Conservation (phyloP, 1,284 basidiomycete species). For the Xerocomus minutiporus region DNA sequence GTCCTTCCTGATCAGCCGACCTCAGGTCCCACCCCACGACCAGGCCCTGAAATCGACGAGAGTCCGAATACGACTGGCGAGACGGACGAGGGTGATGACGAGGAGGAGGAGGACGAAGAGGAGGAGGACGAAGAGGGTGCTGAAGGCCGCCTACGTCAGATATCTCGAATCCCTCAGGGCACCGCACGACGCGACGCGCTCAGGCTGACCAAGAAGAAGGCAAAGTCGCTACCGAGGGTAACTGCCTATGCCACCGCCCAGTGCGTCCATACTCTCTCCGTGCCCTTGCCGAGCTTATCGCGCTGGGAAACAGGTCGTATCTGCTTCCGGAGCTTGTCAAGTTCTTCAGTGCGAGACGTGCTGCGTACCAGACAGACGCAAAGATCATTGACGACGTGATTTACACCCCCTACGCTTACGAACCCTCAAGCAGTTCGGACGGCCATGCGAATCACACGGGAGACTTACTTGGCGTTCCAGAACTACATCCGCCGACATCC, state of each 20-base stretch:
- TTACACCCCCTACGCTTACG: constrained; percentile 80
- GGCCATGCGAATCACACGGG: constrained; percentile 39
- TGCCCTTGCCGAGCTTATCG: neutral
- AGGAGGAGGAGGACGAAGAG: constrained; percentile 65
- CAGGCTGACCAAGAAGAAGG: constrained; percentile 88
- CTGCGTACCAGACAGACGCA: constrained; percentile 80
- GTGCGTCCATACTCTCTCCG: constrained; percentile 40
- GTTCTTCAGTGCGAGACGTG: constrained; percentile 80
- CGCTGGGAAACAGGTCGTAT: constrained; percentile 61
- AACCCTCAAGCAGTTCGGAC: constrained; percentile 34
- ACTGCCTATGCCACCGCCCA: constrained; percentile 94
- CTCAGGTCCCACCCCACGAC: constrained; percentile 51
- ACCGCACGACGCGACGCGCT: constrained; percentile 89
- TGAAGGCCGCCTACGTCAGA: constrained; percentile 80
- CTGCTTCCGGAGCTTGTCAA: constrained; percentile 82
- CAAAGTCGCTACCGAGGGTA: constrained; percentile 88
- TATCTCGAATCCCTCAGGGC: constrained; percentile 90
- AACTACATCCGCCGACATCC: constrained; percentile 40
- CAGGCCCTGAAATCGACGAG: constrained; percentile 38
- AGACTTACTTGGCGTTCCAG: constrained; percentile 71
- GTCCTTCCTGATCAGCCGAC: constrained; percentile 91
- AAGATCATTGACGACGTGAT: constrained; percentile 79
- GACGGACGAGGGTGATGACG: constrained; percentile 69
- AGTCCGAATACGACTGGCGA: constrained; percentile 55
- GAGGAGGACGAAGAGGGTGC: constrained; percentile 61